Conservation (phyloP, 441 rosid genomes). For the Theobroma grandiflorum region DNA sequence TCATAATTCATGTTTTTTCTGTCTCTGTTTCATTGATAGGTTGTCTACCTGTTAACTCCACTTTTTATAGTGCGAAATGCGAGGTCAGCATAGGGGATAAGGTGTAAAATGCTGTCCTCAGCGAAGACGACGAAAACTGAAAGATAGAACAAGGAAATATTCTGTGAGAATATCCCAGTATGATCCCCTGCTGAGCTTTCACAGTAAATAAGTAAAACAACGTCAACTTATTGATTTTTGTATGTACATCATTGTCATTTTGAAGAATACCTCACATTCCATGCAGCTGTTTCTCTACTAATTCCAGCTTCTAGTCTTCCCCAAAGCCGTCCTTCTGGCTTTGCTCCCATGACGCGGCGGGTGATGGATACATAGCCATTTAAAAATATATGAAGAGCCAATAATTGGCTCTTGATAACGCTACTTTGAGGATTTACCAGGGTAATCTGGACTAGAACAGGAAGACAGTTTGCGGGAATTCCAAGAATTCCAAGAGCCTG, state of each 20-base stretch:
- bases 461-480: not conserved
- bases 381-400: not conserved
- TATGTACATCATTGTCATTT: not conserved
- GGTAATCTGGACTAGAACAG: not conserved
- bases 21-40: not conserved
- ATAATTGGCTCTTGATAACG: not conserved
- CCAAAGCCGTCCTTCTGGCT: constrained; percentile 5
- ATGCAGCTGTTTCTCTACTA: not conserved
- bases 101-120: not conserved
- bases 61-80: constrained; percentile 23
- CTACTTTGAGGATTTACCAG: not conserved
- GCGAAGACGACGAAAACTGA: constrained; percentile 26
- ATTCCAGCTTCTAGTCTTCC: not conserved
- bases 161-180: constrained; percentile 39
- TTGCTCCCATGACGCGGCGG: not conserved
- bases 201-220: not conserved
- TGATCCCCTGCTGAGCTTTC: constrained; percentile 20
- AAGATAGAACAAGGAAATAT: constrained; percentile 30
- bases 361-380: not conserved
- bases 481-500: not conserved
- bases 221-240: not conserved
- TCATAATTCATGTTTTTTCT: constrained; percentile 47
- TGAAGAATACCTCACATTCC: not conserved
- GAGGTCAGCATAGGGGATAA: not conserved
- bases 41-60: not conserved